Evolutionary conservation across 2,329 filamentous ascomycete species (phyloP), one percentile per base, ranked within the genome.

Genomic region (Phialophora chinensis): DNA sequence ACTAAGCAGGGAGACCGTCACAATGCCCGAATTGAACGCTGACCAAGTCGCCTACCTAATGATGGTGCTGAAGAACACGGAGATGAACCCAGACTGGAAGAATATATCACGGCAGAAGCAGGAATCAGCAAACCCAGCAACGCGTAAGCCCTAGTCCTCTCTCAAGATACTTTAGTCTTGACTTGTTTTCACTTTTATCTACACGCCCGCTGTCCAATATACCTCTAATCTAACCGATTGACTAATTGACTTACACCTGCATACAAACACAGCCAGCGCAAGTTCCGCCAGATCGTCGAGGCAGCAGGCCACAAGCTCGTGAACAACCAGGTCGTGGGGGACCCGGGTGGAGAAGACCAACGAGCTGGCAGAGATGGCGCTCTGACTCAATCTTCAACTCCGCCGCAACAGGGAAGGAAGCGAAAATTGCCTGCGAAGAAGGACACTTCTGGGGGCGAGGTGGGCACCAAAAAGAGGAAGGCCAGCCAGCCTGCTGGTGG

Each of bases 221-320:
- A 11, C 10, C 33, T 35, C 33, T 12, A 3, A 33, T 6, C 29
- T 35, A 31, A 31, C 7, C 2, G 1, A 35, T 35, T 35, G 33
- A 35, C 2, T 35, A 11, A 11, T 12, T 35, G 33, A 35, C 33
- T 35, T 4, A 35, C 33, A 35, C 33, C 33, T 35, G 33, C 33
- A 11, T 8, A 12, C 47, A 1, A n/a, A 50, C 20, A 50, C 25
- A 52, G 49, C 2, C 49, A 52, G 49, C 49, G 49, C 49, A 52
- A 52, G 49, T 52, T 52, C 49, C 49, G 49, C 49, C 49, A 52
- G 20, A 52, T 52, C 49, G 20, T 52, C 49, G 49, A 52, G 14
- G 49, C 49, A 12, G 49, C 49, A 27, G 49, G 49, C n/a, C 20
- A 27, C 49, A 52, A 52, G 49, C 49, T 52, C 23, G 49, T 52